phyloP scores from a whole-genome alignment of 805 yeast species.

The Lachancea kluyveri region DNA sequence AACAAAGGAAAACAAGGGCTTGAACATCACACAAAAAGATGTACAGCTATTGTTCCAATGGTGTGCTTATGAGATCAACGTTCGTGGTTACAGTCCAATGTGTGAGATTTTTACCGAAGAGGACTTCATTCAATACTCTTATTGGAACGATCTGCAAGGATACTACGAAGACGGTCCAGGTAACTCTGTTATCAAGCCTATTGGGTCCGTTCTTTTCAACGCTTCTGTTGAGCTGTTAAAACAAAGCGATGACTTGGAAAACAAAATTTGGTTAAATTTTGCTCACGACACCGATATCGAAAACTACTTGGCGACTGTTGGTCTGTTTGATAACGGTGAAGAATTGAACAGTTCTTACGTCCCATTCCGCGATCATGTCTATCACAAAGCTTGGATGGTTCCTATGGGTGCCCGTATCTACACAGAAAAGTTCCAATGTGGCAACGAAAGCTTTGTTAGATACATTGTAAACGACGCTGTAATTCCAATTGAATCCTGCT shows the following conservation, averaged over 20 bases:
- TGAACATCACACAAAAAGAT: conserved; percentile 46
- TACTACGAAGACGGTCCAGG: conserved; percentile 66
- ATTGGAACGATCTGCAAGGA: conserved; percentile 49
- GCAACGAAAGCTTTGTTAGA: conserved; percentile 39
- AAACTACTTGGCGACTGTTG: conserved; percentile 58
- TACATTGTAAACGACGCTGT: conserved; percentile 49
- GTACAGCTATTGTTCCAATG: conserved; percentile 46
- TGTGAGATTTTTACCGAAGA: conserved; percentile 64
- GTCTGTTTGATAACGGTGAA: conserved; percentile 36
- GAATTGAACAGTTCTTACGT: conserved; percentile 40
- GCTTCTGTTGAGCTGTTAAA: conserved; percentile 45
- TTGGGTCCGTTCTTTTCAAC: conserved; percentile 56
- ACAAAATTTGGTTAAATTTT: conserved; percentile 59
- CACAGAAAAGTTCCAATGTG: conserved; percentile 44
- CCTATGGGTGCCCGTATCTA: conserved; percentile 56
- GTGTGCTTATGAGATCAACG: conserved; percentile 75
- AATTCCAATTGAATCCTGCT: conserved; percentile 42
- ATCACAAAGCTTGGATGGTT: conserved; percentile 41
- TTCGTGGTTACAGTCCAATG: conserved; percentile 57
- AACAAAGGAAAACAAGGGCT: conserved; percentile 47
- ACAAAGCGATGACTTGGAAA: conserved; percentile 44
- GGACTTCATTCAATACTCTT: conserved; percentile 59
- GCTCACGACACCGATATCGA: conserved; percentile 69
- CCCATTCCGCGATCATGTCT: conserved; percentile 39
- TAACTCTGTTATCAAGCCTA: conserved; percentile 45